Base-by-base conservation (phyloP, 2,329 filamentous ascomycete species). In the Stromatinia cepivora region DNA sequence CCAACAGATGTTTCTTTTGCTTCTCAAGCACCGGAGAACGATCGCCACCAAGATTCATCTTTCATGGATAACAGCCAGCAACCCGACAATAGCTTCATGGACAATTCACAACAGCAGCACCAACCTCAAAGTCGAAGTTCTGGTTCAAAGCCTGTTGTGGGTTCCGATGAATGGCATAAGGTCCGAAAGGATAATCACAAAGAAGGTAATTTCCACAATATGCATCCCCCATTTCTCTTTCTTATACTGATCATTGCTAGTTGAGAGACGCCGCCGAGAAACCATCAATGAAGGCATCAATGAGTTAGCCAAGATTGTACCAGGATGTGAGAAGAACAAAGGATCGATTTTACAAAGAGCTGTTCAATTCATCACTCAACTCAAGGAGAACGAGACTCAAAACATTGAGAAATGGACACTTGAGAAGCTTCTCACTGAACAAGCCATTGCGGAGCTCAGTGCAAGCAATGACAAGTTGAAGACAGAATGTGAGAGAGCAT, bases 251-350 rank as follows among this genome's bases (percentile, higher is more conserved):
- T 80, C 74, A 71, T 61, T 74, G 75, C 36, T 70, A 98, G 95
- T 99, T 72, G 95, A 99, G 82, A 93, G 95, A 71, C 92, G 95
- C 70, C 93, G 95, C 57, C 92, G 95, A 72, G 95, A 99, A 81
- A 97, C 95, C 0, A 99, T 99, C 79, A 99, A 99, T 74, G 95
- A 99, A 81, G 95, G 95, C 63, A 99, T 99, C 76, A 98, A 97
- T 78, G 95, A 98, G 80, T 87, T 99, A 42, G 92, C 94, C 74
- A 98, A 97, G 82, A 97, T 99, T 74, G 95, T 99, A 0, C 95
- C 95, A 0, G 93, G 93, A 20, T 97, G 94, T 77, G 95, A 99
- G 81, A 99, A 98, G 85, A 98, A 99, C 84, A 99, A 99, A 81
- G 95, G 95, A 0, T 96, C 93, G 3, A 98, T 99, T 73, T 84